phyloP scores from a whole-genome alignment of 257 asterid species.

The Solanum tacnaense region DNA sequence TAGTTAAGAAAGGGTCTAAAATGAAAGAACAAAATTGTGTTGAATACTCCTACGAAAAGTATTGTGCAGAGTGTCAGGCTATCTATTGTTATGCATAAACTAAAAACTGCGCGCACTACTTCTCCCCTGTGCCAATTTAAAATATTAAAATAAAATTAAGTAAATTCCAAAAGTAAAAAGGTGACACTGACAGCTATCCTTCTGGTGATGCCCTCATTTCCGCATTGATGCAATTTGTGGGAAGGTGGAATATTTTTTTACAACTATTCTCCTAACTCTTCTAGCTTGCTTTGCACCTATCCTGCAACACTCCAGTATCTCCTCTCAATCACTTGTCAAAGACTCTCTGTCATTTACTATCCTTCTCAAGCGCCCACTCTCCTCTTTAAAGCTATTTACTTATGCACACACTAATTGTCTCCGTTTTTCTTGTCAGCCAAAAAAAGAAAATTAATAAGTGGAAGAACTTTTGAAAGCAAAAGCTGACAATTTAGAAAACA shows the following conservation, averaged over 20 bases:
- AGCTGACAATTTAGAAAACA: not conserved
- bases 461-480: not conserved
- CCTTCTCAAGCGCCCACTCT: not conserved
- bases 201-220: not conserved
- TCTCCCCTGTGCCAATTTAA: not conserved
- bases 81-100: not conserved
- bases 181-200: not conserved
- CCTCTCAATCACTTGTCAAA: not conserved
- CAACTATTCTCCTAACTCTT: not conserved
- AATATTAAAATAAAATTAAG: not conserved
- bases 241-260: not conserved
- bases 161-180: not conserved
- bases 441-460: not conserved
- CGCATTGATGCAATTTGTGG: not conserved
- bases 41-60: not conserved
- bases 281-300: not conserved
- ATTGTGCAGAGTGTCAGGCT: not conserved
- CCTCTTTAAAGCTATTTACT: not conserved
- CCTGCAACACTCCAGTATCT: not conserved
- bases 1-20: not conserved
- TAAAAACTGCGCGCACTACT: not conserved
- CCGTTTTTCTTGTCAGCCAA: not conserved
- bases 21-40: not conserved
- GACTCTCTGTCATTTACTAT: not conserved
- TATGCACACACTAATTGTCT: not conserved